phyloP scores from a whole-genome alignment of 768 basidiomycete species.

The Trametes gibbosa region DNA sequence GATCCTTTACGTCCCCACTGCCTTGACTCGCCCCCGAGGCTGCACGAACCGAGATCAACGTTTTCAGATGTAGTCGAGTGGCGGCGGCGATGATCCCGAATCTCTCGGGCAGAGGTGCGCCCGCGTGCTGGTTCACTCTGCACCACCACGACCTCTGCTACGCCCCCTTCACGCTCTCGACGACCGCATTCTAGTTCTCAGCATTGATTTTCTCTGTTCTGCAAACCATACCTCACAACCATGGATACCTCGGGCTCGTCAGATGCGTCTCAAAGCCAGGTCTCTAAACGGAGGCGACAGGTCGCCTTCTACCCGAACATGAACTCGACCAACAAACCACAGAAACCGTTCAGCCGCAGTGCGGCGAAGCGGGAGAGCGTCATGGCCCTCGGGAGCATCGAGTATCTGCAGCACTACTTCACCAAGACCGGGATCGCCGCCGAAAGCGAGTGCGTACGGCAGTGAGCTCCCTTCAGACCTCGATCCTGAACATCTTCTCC shows the following conservation, averaged over 20 bases:
- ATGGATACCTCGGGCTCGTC: slow-evolving; percentile 16
- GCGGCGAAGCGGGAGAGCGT: slow-evolving; percentile 94
- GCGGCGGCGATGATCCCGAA: not conserved
- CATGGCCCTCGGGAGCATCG: slow-evolving; percentile 92
- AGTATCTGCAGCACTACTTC: slow-evolving; percentile 94
- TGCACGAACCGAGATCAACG: too few relatives aligned
- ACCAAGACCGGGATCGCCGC: slow-evolving; percentile 81
- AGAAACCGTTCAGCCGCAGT: slow-evolving; percentile 85
- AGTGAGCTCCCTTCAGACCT: slow-evolving; percentile 1
- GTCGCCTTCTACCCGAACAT: slow-evolving; percentile 78
- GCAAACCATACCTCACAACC: slow-evolving; percentile 1
- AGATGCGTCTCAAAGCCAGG: slow-evolving; percentile 2
- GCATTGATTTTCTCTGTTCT: not conserved
- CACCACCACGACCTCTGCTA: slow-evolving; percentile 12
- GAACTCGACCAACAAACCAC: slow-evolving; percentile 65
- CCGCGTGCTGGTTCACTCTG: slow-evolving; percentile 11
- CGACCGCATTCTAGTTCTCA: not conserved
- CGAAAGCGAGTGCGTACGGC: slow-evolving; percentile 62
- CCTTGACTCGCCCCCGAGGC: too few relatives aligned
- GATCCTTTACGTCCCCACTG: too few relatives aligned
- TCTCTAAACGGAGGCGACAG: slow-evolving; percentile 59
- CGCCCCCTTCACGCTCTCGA: slow-evolving; percentile 9
- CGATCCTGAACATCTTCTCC: not conserved
- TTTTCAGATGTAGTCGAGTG: too few relatives aligned
- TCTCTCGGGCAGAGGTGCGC: slow-evolving; percentile 1